Evolutionary conservation across 345 rosid species (phyloP).

Genomic region (Eucalyptus tenuipes): DNA sequence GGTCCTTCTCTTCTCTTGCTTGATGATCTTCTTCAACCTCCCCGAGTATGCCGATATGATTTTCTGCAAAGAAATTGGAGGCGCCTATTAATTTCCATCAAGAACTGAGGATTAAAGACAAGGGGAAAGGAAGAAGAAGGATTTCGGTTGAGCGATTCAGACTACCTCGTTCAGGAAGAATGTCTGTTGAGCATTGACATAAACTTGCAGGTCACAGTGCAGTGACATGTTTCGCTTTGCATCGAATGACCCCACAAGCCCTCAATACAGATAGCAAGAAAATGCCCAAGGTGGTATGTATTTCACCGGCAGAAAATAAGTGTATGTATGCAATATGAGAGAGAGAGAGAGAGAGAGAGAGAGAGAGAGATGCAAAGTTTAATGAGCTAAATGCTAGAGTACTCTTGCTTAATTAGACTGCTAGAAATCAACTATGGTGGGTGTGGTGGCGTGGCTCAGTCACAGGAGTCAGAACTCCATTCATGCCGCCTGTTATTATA

Average conservation of each 20-base stretch:
- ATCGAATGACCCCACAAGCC: neutral
- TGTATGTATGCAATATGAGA: neutral
- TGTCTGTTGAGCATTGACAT: slow-evolving; percentile 22
- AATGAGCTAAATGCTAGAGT: neutral
- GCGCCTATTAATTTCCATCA: neutral
- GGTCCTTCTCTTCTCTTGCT: slow-evolving; percentile 27
- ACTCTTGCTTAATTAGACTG: neutral
- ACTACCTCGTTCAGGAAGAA: slow-evolving; percentile 55
- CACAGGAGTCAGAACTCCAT: neutral
- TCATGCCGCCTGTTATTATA: neutral
- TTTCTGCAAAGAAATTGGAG: slow-evolving; percentile 21
- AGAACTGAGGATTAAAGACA: neutral
- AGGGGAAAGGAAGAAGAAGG: neutral
- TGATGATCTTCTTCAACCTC: slow-evolving; percentile 42
- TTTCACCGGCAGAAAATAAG: neutral
- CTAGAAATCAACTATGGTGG: neutral
- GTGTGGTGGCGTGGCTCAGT: neutral
- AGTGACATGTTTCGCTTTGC: slow-evolving; percentile 16
- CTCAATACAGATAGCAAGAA: neutral
- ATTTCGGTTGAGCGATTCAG: neutral
- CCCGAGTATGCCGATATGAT: slow-evolving; percentile 36
- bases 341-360: neutral
- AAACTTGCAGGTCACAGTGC: slow-evolving; percentile 35
- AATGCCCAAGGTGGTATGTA: neutral
- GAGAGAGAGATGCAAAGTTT: neutral